These are phyloP conservation scores for Solanum pimpinellifolium DNA, from an alignment of 257 asterid genomes.

Conservation along the genomic window DNA sequence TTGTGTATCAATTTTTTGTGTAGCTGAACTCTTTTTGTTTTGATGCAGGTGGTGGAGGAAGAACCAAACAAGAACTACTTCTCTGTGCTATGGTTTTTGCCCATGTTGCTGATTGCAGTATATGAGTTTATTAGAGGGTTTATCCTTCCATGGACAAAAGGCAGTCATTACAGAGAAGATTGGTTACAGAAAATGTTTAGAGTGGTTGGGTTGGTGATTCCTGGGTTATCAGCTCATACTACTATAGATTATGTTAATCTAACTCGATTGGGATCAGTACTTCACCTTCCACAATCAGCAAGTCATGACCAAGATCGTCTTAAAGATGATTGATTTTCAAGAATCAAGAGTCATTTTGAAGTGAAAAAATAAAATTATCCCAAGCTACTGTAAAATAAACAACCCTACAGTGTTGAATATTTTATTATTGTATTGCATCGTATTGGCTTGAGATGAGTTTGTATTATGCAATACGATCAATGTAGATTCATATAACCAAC, in stretches of 20 bases:
- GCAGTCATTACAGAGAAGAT: slow-evolving; percentile 38
- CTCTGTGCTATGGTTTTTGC: slow-evolving; percentile 29
- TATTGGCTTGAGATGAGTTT: neutral
- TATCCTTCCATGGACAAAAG: slow-evolving; percentile 31
- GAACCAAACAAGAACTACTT: slow-evolving; percentile 76
- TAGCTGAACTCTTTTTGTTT: too few species aligned
- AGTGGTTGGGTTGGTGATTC: slow-evolving; percentile 24
- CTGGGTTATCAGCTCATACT: slow-evolving; percentile 45
- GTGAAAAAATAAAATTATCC: neutral
- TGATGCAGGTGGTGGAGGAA: slow-evolving; percentile 45
- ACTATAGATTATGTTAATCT: slow-evolving; percentile 49
- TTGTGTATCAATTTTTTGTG: too few species aligned
- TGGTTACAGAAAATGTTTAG: slow-evolving; percentile 31
- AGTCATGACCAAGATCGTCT: neutral
- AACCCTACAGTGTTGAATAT: neutral
- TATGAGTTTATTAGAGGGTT: slow-evolving; percentile 49
- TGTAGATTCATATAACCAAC: neutral
- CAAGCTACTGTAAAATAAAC: neutral
- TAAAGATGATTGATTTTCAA: neutral
- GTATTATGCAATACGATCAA: neutral
- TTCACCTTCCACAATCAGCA: neutral
- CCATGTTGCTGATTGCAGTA: slow-evolving; percentile 33
- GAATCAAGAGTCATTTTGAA: neutral
- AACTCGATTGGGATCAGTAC: slow-evolving; percentile 33
- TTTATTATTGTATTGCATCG: neutral